Base-by-base conservation (phyloP, 2,329 filamentous ascomycete species). In the Fusarium torulosum region DNA sequence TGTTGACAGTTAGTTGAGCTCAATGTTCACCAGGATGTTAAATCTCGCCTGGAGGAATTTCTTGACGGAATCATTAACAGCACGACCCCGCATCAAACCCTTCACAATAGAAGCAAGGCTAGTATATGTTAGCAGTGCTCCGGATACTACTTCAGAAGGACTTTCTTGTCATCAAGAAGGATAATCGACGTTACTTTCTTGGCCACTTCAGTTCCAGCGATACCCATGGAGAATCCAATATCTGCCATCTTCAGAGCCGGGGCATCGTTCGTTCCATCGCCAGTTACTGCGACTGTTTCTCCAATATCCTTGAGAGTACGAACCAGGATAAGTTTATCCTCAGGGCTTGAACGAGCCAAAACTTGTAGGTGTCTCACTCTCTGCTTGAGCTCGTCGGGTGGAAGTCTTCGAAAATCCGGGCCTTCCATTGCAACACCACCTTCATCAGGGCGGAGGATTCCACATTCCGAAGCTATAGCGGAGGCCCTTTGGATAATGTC, bases 371-470 rank as follows among this genome's bases (percentile, higher is more conserved):
- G 85, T 4, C 86, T 87, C 53, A 90, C 86, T 52, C 87, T 80
- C 11, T 83, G 79, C 61, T 87, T 81, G 76, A 81, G 75, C 52
- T 83, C 72, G 76, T 85, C 56, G 38, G 88, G 88, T 2, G 78
- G 75, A 27, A 82, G 77, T 84, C 86, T 77, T 81, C 89, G 64
- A 81, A 91, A 91, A 80, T 73, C 87, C 75, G 63, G 75, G 0
- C 80, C 80, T 42, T 81, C 79, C 79, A 90, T 89, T 63, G 87
- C 87, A 29, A 90, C 86, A 49, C 92, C 92, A 68, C 92, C 94
- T 67, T 94, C 72, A 3, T 78, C 76, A 7, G 69, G 69, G 15
- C 69, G 59, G 51, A 78, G 80, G 51, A 80, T 80, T 9, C 79
- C 80, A 54, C 79, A 83, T 59, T 84, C 80, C 7, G 75, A 74